Percentiles rank a stretch among this genome's conserved stretches.
Conservation (phyloP, 139 green algal genomes). For the Coelastrella sp. region DNA sequence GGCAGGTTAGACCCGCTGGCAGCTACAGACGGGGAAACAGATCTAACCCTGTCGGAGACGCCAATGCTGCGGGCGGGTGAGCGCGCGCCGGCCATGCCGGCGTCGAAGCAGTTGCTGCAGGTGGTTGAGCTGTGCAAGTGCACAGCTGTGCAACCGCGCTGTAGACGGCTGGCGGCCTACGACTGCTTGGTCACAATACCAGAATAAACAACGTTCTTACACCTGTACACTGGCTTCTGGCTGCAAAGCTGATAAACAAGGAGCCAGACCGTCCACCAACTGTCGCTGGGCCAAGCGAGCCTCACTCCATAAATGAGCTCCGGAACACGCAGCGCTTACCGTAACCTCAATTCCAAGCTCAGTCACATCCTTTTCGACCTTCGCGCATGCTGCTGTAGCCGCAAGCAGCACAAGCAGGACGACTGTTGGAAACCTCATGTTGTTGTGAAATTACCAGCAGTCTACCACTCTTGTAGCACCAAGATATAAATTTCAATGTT, state of each 20-base stretch:
- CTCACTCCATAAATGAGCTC: neutral
- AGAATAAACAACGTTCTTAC: too few relatives aligned
- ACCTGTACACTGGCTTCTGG: too few relatives aligned
- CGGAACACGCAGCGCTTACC: constrained; percentile 7
- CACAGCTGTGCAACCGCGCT: too few relatives aligned
- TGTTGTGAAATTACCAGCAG: neutral
- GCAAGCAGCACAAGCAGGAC: constrained; percentile 18
- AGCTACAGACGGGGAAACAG: neutral
- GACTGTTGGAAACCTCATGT: constrained; percentile 1
- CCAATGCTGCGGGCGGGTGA: neutral
- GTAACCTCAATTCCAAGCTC: constrained; percentile 43
- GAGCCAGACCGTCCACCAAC: too few relatives aligned
- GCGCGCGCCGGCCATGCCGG: too few relatives aligned
- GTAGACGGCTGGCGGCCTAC: too few relatives aligned
- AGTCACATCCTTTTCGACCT: constrained; percentile 41
- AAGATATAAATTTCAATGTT: too few relatives aligned
- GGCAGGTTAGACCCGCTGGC: neutral
- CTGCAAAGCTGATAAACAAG: too few relatives aligned
- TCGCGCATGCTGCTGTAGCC: neutral
- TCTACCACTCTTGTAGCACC: too few relatives aligned
- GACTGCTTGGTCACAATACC: too few relatives aligned
- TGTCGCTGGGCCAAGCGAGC: neutral
- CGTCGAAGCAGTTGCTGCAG: neutral
- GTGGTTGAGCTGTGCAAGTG: neutral
- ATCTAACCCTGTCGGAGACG: neutral